These are phyloP conservation scores for Hypoxylon sp. DNA, from an alignment of 2,329 filamentous ascomycete genomes.

Conservation along the genomic window DNA sequence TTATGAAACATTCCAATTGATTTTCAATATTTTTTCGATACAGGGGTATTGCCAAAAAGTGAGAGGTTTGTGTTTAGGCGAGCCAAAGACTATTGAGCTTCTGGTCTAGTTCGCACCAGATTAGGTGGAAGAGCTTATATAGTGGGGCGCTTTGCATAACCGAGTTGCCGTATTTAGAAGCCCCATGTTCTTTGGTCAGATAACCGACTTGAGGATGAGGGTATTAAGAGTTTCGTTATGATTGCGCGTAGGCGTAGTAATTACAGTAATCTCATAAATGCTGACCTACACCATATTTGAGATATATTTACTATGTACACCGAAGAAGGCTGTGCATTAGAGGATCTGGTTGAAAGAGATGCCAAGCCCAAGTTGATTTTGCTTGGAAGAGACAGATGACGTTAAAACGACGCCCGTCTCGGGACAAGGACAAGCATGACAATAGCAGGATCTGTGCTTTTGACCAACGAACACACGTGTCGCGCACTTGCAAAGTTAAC, in stretches of 20 bases:
- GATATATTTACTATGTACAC: too few species aligned
- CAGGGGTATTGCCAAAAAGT: neutral
- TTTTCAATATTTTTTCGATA: neutral
- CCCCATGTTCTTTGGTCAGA: too few species aligned
- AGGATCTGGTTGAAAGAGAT: conserved; percentile 16
- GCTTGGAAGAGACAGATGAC: conserved; percentile 25
- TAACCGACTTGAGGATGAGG: too few species aligned
- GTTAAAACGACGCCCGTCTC: conserved; percentile 41
- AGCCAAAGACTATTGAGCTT: conserved; percentile 1
- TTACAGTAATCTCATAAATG: conserved; percentile 21
- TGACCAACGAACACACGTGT: too few species aligned
- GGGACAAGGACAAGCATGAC: conserved; percentile 18
- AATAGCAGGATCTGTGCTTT: neutral
- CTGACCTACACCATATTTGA: too few species aligned
- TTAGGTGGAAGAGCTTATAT: conserved; percentile 13
- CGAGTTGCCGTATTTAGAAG: conserved; percentile 18
- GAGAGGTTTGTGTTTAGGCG: conserved; percentile 3
- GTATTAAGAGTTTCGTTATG: too few species aligned
- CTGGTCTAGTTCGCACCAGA: conserved; percentile 5
- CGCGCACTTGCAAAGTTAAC: too few species aligned
- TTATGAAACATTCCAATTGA: too few species aligned
- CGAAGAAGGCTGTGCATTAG: conserved; percentile 21
- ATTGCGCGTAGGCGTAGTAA: conserved; percentile 26
- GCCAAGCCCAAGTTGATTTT: conserved; percentile 22
- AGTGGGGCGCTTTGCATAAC: conserved; percentile 20